These are phyloP conservation scores for Naganishia onofrii DNA, from an alignment of 768 basidiomycete species.

Conservation along the genomic window DNA sequence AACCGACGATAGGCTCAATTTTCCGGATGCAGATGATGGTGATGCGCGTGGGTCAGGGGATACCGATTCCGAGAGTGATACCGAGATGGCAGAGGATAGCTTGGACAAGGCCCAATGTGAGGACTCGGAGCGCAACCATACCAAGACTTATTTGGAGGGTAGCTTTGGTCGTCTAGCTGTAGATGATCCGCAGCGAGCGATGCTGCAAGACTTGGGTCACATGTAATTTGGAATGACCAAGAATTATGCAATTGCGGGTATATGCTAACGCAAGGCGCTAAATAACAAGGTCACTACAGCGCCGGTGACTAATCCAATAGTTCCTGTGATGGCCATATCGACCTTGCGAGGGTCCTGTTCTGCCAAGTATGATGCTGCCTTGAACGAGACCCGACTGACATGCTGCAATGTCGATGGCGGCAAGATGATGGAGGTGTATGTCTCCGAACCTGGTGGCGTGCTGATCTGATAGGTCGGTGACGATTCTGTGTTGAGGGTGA, in stretches of 20 bases:
- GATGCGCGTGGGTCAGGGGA: background rate
- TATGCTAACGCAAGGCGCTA: background rate
- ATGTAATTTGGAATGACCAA: background rate
- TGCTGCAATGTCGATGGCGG: background rate
- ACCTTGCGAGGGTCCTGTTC: conserved; percentile 17
- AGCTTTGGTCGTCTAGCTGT: conserved; percentile 17
- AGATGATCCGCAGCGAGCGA: conserved; percentile 4
- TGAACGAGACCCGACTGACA: conserved; percentile 3
- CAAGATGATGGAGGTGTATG: background rate
- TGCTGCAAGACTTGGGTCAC: background rate
- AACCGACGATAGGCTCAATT: background rate
- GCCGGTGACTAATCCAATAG: conserved; percentile 1
- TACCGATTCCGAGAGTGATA: conserved; percentile 14
- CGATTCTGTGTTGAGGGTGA: background rate
- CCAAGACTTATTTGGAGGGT: conserved; percentile 4
- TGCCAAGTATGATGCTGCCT: background rate
- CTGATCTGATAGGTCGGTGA: background rate
- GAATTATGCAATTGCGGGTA: background rate
- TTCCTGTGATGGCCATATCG: conserved; percentile 25
- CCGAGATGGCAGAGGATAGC: conserved; percentile 1
- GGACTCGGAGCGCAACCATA: background rate
- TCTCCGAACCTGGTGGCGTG: background rate
- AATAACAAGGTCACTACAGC: background rate
- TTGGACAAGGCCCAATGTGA: background rate
- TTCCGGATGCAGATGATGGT: background rate